Base-by-base conservation (phyloP, 1,139 yeast species). In the Pichia sp. region DNA sequence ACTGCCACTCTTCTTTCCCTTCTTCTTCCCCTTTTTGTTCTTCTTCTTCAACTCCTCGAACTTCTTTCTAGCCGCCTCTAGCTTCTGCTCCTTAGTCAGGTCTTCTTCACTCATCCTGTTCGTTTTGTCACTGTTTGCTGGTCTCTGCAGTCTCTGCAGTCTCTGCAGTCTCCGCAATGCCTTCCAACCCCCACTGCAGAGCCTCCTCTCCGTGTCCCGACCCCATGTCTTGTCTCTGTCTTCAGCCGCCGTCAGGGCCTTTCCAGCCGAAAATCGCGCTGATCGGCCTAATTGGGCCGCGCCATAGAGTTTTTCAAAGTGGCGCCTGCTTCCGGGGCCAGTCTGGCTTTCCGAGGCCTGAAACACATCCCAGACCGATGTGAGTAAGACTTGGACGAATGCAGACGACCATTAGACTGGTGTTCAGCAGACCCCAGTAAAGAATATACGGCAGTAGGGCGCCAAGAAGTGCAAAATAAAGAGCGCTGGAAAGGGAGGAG, bases 21-120 rank as follows among this genome's bases (percentile, higher is more conserved):
- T 61, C 58, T 62, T 62, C 59, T 63, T 63, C 7, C 48, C 47
- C 50, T 60, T 59, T 59, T 64, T 63, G 57, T 61, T 67, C 59
- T 66, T 66, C 58, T 66, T 66, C 70, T 79, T 79, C 71, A 79
- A 69, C 58, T 78, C 82, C 57, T 78, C 82, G 59, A 76, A 78
- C 62, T 76, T 77, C 69, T 76, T 78, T 60, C 82, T 72, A 5
- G 85, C 84, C 1, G 77, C 76, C 59, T 79, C 84, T 47, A 80
- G 69, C 64, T 81, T 72, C 63, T 79, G 81, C 57, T 78, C 82
- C 54, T 77, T 77, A 5, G 65, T 55, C 23, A 67, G 48, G 50
- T 65, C 68, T 26, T 61, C 66, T 8, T 61, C 65, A 23, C 59
- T 47, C 61, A 56, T 26, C 29, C 29, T 26, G 7, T 26, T 26